Base-by-base conservation (phyloP, 2,329 filamentous ascomycete genomes). In the Xylariales sp. region DNA sequence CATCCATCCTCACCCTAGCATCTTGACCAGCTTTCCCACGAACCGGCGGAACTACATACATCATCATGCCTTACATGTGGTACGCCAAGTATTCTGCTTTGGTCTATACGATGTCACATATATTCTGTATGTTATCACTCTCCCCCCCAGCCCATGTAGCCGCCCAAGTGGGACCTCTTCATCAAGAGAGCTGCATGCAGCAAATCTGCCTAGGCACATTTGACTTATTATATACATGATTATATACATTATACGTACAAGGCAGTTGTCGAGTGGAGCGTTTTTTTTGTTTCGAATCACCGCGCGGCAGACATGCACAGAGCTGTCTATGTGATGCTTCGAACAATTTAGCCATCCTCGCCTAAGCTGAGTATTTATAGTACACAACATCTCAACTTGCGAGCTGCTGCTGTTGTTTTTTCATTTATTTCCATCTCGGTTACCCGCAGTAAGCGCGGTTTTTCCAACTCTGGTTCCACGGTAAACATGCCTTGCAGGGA, bases 91-190 rank as follows among this genome's bases (percentile, higher is more conserved):
- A 43, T 14, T 41, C 59, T 62, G 12, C 54, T 62, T 69, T 56
- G 10, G 58, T 59, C 55, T 39, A 36, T 63, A 60, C 55, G 48
- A 69, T 63, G 64, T 60, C 59, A 69, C 63, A 34, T 67, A 69
- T 66, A 69, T 49, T 60, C 50, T 52, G 39, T 54, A 62, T 67
- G 28, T 60, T 69, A 67, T 69, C 62, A 59, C 59, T 64, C 52
- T 34, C 45, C 61, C 58, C 58, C 63, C 58, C 49, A 63, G 50
- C 59, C 50, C 64, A 61, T 56, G 62, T 69, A 69, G 55, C 67
- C 67, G 63, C 67, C 63, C 54, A 50, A 61, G 67, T 69, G 67
- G 67, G 59, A 69, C 67, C 49, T 57, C 1, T 49, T 45, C 36
- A 18, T 64, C 18, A 62, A 65, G 56, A 53, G 56, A 48, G 43